Percentiles rank a stretch among this genome's conserved stretches.
Evolutionary conservation across 805 yeast genomes (phyloP).

Genomic region (Lachancea quebecensis): DNA sequence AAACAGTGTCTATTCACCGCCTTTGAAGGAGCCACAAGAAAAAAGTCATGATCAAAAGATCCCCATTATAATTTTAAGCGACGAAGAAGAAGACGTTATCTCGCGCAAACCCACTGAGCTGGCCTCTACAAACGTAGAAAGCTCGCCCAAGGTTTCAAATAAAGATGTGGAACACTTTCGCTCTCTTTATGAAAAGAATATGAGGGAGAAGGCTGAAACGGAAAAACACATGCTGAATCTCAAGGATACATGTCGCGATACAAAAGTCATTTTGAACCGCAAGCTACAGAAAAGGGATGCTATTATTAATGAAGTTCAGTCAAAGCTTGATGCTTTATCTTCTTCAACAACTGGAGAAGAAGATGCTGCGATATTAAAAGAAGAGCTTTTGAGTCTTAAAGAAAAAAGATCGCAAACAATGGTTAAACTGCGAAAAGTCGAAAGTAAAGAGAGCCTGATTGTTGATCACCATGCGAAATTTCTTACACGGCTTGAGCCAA

Average conservation of each 20-base stretch:
- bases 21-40: neutral
- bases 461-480: constrained; percentile 11
- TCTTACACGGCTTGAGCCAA: constrained; percentile 11
- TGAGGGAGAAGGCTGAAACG: neutral
- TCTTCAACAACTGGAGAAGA: neutral
- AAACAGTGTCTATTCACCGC: neutral
- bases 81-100: constrained; percentile 24
- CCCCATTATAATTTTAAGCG: constrained; percentile 26
- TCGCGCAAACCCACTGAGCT: too few relatives aligned
- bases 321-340: constrained; percentile 7
- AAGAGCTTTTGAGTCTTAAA: constrained; percentile 2
- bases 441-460: constrained; percentile 8
- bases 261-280: constrained; percentile 14
- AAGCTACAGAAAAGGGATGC: constrained; percentile 22
- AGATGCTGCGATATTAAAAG: neutral
- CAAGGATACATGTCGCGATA: constrained; percentile 3
- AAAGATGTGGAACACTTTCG: constrained; percentile 8
- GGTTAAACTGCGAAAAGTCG: constrained; percentile 16
- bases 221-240: neutral
- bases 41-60: neutral
- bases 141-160: too few relatives aligned
- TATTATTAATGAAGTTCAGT: constrained; percentile 14
- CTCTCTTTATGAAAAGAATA: constrained; percentile 14
- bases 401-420: constrained; percentile 15
- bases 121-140: too few relatives aligned